Evolutionary conservation across 2,329 filamentous ascomycete species (phyloP), one percentile per base, ranked within the genome.

Genomic region (Ophiocordyceps robertsii): DNA sequence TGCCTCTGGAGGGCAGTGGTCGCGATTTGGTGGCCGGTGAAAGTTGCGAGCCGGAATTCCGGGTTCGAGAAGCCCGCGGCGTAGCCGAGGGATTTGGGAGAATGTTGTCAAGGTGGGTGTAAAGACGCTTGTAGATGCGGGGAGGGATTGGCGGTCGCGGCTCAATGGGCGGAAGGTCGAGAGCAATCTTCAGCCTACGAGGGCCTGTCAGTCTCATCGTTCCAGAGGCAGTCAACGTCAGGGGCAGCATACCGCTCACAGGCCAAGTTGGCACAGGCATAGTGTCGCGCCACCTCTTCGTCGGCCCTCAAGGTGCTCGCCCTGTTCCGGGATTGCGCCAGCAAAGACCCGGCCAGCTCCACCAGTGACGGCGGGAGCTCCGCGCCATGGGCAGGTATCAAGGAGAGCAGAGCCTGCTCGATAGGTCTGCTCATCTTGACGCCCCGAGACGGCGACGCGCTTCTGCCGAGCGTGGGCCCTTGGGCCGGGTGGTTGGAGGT

Each of bases 221-320:
- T 4, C 27, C 12, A 36, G 1, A 17, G 16, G 44, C 6, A n/a
- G 17, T 11, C 4, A 17, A 12, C 2, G 8, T 24, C 1, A 12
- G 5, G 14, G 14, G 3, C 3, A 14, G 39, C 52, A 37, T 64
- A 85, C 84, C 85, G 77, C 52, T 90, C 86, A 57, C 89, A 96
- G 17, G 92, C 92, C 46, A 98, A 75, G 61, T 95, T 82, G 13
- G 85, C 84, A 58, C 88, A 95, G 4, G 82, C 84, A 59, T 92
- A 92, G 5, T 76, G 72, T 17, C 89, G 75, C n/a, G 82, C 86
- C 49, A 92, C 79, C 59, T 95, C 89, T 59, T 95, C 88, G 43
- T 93, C 86, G 3, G 80, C 73, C 57, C 88, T 93, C 42, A 95
- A 69, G 14, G 75, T 82, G 54, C 77, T 80, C 40, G 85, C 86